Evolutionary conservation across 2,329 filamentous ascomycete species (phyloP), one percentile per base, ranked within the genome.

Genomic region (Sclerotinia borealis): DNA sequence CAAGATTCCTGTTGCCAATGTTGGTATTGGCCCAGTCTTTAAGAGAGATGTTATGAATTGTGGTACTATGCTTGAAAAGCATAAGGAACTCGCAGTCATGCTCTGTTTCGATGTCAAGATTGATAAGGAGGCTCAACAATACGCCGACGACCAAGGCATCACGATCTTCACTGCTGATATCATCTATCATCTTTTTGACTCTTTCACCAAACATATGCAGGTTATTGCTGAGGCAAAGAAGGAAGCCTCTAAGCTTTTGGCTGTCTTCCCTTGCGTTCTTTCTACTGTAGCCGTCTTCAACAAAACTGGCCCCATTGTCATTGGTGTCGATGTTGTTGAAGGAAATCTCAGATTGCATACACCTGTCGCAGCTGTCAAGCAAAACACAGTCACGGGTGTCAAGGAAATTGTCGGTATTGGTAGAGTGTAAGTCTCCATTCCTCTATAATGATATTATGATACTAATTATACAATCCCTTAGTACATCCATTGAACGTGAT

Each of bases 71-170:
- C 77, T 98, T 73, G 95, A 99, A 78, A 98, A 97, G 80, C 85
- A 88, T 19, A 92, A 92, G 69, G 93, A 99, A 75, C 96, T 88
- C 71, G 95, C 95, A n/a, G 91, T 98, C 75, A 99, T 99, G 95
- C 87, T 99, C 58, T 98, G 95, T 77, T 99, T 99, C 83, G 96
- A 99, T 76, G 95, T 99, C 79, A 98, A 97, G 81, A 91, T 99
- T 19, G 95, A 99, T 79, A 98, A 96, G 77, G 95, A 99, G 75
- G 95, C 95, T 0, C 87, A 89, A 69, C 83, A 85, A 11, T 96
- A 98, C 72, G 95, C 95, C 13, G 92, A 97, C 22, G 92, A 98
- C 63, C 87, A 96, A 67, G 92, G 92, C 59, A 91, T 99, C 79
- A 98, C 96, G 82, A 91, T 99, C 72, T 99, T 99, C 81, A 96